Evolutionary conservation across 1,284 basidiomycete species (phyloP).

Genomic region (Cystobasidiaceae sp.): DNA sequence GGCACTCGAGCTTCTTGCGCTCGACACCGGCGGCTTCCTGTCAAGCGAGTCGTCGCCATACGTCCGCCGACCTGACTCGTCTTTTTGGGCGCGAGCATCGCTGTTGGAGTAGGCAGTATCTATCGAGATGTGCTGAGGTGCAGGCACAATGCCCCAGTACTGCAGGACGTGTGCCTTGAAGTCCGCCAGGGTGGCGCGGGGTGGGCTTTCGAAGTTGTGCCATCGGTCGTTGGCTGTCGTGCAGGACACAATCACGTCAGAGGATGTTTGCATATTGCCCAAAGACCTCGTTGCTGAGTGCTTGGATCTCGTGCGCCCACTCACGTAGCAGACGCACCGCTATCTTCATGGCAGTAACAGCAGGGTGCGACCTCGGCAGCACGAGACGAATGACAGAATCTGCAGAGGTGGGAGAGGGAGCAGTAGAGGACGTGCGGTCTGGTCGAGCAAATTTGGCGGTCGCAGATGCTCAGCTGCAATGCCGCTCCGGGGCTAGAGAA

Average conservation of each 20-base stretch:
- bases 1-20: neutral
- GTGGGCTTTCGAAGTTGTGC: conserved; percentile 1
- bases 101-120: neutral
- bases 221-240: conserved; percentile 8
- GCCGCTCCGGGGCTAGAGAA: no score
- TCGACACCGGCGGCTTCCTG: neutral
- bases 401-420: no score
- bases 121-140: neutral
- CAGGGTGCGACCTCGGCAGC: neutral
- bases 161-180: conserved; percentile 2
- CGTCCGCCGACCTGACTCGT: neutral
- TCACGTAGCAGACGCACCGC: conserved; percentile 12
- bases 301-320: no score
- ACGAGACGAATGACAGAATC: no score
- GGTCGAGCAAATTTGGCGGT: no score
- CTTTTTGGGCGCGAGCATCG: neutral
- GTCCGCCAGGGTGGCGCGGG: neutral
- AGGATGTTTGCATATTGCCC: neutral
- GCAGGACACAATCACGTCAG: neutral
- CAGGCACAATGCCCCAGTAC: conserved; percentile 7
- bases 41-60: neutral
- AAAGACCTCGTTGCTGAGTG: no score
- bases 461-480: no score
- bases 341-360: neutral
- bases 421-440: no score